phyloP scores from a whole-genome alignment of 306 rosid species.

The Alnus rubra region DNA sequence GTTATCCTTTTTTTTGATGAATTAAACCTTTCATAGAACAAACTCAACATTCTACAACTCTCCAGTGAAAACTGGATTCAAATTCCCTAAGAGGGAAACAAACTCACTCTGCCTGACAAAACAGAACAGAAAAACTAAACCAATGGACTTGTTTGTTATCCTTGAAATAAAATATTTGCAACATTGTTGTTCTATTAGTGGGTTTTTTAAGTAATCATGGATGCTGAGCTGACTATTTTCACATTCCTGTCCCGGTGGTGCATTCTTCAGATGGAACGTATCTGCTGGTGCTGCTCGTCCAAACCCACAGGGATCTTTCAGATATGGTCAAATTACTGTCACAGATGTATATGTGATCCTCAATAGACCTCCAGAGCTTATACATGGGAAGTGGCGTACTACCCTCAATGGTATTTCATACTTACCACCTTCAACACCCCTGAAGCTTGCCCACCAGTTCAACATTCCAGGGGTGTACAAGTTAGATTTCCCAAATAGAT shows the following conservation, averaged over 20 bases:
- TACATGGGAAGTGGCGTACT: conserved; percentile 73
- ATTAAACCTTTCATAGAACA: too few relatives aligned
- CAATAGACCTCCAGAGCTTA: conserved; percentile 72
- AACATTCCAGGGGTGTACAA: conserved; percentile 74
- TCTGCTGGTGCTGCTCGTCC: conserved; percentile 92
- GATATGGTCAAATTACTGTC: conserved; percentile 67
- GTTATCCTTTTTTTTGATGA: background rate
- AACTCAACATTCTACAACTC: too few relatives aligned
- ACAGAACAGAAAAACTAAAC: too few relatives aligned
- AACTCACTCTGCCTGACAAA: too few relatives aligned
- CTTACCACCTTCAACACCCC: conserved; percentile 76
- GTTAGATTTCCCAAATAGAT: conserved; percentile 74
- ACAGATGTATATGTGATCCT: conserved; percentile 70
- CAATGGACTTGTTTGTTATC: background rate
- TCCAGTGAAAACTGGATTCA: too few relatives aligned
- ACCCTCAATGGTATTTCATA: conserved; percentile 86
- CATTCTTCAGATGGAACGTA: conserved; percentile 62
- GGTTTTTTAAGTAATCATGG: background rate
- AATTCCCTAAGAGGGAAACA: too few relatives aligned
- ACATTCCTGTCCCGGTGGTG: conserved; percentile 21
- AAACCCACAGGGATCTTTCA: conserved; percentile 87
- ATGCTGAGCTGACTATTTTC: conserved; percentile 16
- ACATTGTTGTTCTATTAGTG: conserved; percentile 8
- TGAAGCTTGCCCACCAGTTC: conserved; percentile 70
- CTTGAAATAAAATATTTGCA: conserved; percentile 1